A percentile compares a stretch with the other conserved stretches of the same genome.
phyloP scores from a whole-genome alignment of 306 rosid genomes.

The Senna siamea region DNA sequence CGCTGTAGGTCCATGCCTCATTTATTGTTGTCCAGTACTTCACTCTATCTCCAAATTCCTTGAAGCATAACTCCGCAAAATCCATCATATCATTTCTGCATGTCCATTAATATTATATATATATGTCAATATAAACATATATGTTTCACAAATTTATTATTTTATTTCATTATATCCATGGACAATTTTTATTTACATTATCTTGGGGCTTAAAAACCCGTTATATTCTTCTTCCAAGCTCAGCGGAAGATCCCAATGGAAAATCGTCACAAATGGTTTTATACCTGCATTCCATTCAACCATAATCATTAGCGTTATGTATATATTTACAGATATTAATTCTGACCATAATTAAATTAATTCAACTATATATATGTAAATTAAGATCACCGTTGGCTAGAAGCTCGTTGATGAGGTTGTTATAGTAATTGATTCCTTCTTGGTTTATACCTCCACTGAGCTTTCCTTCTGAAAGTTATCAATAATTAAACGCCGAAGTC shows the following conservation, averaged over 20 bases:
- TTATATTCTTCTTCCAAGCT: conserved; percentile 57
- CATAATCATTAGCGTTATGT: too few relatives aligned
- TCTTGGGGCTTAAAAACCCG: conserved; percentile 50
- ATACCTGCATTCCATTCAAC: conserved; percentile 32
- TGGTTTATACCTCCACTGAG: conserved; percentile 61
- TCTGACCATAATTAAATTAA: too few relatives aligned
- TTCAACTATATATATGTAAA: too few relatives aligned
- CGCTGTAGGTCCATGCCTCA: conserved; percentile 47
- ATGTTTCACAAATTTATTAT: too few relatives aligned
- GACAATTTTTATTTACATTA: conserved; percentile 48
- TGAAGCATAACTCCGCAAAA: conserved; percentile 45
- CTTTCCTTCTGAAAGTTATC: conserved; percentile 47
- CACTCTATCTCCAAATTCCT: conserved; percentile 48
- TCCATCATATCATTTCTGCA: conserved; percentile 40
- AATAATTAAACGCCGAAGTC: too few relatives aligned
- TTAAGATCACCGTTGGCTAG: conserved; percentile 49
- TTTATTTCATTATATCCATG: too few relatives aligned
- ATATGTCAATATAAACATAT: too few relatives aligned
- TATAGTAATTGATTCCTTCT: conserved; percentile 61
- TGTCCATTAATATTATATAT: too few relatives aligned
- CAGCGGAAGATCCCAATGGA: conserved; percentile 75
- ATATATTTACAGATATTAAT: too few relatives aligned
- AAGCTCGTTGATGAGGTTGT: conserved; percentile 60
- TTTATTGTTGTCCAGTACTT: conserved; percentile 51
- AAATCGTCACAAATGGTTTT: conserved; percentile 59